Conservation (phyloP, 805 yeast genomes). For the Suhomyces sp. region DNA sequence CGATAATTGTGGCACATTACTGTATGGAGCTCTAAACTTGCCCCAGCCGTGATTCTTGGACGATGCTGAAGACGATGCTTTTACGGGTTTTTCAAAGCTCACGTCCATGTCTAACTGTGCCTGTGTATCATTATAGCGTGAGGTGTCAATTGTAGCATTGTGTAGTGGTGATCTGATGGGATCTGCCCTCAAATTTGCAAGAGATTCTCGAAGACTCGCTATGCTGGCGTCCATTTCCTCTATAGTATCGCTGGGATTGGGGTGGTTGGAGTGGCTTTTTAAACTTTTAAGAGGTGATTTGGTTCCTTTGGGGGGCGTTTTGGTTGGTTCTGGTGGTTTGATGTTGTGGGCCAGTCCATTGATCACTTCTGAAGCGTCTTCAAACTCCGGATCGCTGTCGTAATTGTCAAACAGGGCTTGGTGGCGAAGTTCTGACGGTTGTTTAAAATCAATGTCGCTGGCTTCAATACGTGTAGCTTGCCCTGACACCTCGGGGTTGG, state of each 20-base stretch:
- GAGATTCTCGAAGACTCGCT: conserved; percentile 11
- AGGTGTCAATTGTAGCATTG: conserved; percentile 12
- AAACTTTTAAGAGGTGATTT: neutral
- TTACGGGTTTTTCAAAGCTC: conserved; percentile 12
- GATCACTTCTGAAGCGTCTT: conserved; percentile 3
- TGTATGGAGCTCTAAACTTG: conserved; percentile 19
- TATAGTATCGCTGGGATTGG: neutral
- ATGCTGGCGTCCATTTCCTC: conserved; percentile 13
- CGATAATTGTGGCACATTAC: neutral
- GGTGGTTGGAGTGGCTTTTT: neutral
- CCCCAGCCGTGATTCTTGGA: conserved; percentile 15
- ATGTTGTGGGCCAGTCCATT: neutral
- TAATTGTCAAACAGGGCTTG: neutral
- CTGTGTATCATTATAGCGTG: conserved; percentile 19
- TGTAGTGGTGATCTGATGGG: conserved; percentile 4
- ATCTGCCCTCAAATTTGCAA: conserved; percentile 6
- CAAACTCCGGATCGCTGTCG: conserved; percentile 1
- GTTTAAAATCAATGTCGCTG: neutral
- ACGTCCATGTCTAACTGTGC: conserved; percentile 21
- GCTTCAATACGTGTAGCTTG: neutral
- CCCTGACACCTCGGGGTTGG: conserved; percentile 8
- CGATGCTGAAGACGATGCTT: conserved; percentile 9
- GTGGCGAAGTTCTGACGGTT: neutral
- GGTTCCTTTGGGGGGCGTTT: neutral
- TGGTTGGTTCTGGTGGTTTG: neutral